phyloP scores from a whole-genome alignment of 805 yeast species.

The Kuraishia cidri region DNA sequence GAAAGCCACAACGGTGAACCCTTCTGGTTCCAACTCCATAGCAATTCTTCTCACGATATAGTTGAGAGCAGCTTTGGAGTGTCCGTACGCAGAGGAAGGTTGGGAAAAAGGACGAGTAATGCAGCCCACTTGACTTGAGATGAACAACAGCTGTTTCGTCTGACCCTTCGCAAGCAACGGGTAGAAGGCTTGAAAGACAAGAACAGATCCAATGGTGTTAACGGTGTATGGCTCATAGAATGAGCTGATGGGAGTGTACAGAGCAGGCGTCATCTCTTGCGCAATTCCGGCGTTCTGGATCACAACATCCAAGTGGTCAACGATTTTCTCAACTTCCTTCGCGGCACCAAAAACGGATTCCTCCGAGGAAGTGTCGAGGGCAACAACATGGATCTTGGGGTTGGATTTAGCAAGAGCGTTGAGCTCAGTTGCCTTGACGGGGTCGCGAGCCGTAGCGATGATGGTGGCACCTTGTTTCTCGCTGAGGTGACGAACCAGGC shows the following conservation, averaged over 20 bases:
- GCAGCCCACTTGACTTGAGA: conserved; percentile 18
- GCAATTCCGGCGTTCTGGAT: conserved; percentile 1
- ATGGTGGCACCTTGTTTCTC: neutral
- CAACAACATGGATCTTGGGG: neutral
- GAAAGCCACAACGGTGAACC: conserved; percentile 18
- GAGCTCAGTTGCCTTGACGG: neutral
- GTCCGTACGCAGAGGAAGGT: conserved; percentile 21
- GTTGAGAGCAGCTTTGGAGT: conserved; percentile 28
- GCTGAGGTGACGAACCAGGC: neutral
- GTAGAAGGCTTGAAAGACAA: conserved; percentile 9
- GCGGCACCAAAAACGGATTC: neutral
- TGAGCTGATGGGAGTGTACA: neutral
- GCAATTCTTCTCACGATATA: conserved; percentile 17
- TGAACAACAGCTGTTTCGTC: conserved; percentile 15
- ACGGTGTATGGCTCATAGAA: conserved; percentile 7
- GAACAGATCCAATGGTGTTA: conserved; percentile 17
- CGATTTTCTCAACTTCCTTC: neutral
- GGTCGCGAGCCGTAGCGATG: neutral
- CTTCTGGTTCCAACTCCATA: conserved; percentile 13
- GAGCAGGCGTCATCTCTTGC: neutral
- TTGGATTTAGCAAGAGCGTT: neutral
- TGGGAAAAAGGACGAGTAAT: conserved; percentile 9
- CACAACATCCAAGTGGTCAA: neutral
- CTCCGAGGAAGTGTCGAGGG: neutral
- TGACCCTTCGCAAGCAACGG: conserved; percentile 11